Conservation (phyloP, 352 stramenopile species). For the Phytophthora nicotianae region DNA sequence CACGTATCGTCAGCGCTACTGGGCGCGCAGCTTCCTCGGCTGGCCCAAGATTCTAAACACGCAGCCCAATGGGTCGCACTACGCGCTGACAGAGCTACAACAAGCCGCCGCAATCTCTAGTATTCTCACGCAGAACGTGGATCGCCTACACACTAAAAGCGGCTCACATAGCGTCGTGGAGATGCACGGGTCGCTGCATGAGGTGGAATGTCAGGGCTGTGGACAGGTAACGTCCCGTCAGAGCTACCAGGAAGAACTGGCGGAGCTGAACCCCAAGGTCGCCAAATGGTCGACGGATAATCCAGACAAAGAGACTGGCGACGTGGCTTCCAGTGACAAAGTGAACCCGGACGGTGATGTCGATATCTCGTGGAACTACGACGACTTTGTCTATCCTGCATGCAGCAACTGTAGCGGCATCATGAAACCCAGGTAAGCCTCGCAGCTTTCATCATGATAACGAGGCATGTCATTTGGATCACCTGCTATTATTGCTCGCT, state of each 20-base stretch:
- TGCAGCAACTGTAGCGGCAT: constrained; percentile 81
- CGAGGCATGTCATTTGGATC: background rate
- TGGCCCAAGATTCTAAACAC: constrained; percentile 84
- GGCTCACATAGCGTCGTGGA: constrained; percentile 91
- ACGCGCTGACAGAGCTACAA: constrained; percentile 86
- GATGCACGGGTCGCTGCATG: constrained; percentile 93
- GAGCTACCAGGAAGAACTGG: constrained; percentile 89
- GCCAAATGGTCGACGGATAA: constrained; percentile 44
- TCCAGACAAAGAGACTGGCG: constrained; percentile 43
- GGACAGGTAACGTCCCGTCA: constrained; percentile 68
- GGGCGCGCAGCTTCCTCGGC: constrained; percentile 91
- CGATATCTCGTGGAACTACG: constrained; percentile 85
- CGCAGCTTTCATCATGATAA: background rate
- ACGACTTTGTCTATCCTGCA: constrained; percentile 79
- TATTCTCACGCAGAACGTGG: constrained; percentile 98
- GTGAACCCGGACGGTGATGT: constrained; percentile 94
- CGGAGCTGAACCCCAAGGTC: constrained; percentile 76
- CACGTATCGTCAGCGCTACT: constrained; percentile 91
- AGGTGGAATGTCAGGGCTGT: constrained; percentile 87
- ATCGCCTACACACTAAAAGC: constrained; percentile 93
- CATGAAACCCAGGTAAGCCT: constrained; percentile 73
- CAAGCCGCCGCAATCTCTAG: constrained; percentile 43
- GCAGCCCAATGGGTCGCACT: constrained; percentile 90
- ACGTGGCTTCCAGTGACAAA: constrained; percentile 77
- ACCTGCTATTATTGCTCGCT: constrained; percentile 5